Evolutionary conservation across 768 basidiomycete genomes (phyloP).

Genomic region (Pleurotus djamor): DNA sequence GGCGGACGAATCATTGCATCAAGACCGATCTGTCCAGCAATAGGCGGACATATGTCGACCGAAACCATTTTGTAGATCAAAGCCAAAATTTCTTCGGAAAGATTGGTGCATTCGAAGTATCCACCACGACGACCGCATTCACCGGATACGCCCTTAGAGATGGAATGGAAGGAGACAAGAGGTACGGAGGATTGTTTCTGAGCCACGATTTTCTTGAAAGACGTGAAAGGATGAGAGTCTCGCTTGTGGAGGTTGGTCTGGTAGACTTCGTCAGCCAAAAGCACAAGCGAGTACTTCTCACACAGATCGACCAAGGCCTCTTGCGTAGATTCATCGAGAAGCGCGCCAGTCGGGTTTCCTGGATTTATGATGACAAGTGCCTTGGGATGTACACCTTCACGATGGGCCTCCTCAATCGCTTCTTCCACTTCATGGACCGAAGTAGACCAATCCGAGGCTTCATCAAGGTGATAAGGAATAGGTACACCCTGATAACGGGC

Average conservation of each 20-base stretch:
- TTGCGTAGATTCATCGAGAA: slow-evolving; percentile 74
- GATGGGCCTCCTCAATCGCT: slow-evolving; percentile 63
- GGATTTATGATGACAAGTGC: slow-evolving; percentile 98
- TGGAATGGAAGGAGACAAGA: slow-evolving; percentile 95
- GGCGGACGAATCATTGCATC: slow-evolving; percentile 95
- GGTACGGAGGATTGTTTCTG: slow-evolving; percentile 68
- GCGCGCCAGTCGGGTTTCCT: slow-evolving; percentile 93
- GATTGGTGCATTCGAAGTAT: slow-evolving; percentile 91
- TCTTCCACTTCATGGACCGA: slow-evolving; percentile 63
- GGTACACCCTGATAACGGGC: slow-evolving; percentile 80
- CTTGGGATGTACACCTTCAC: slow-evolving; percentile 65
- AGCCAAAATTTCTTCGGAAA: slow-evolving; percentile 73
- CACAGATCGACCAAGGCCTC: slow-evolving; percentile 75
- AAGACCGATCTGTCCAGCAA: slow-evolving; percentile 90
- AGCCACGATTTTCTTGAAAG: slow-evolving; percentile 88
- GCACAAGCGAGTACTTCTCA: slow-evolving; percentile 79
- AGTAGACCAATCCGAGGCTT: slow-evolving; percentile 81
- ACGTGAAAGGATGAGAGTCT: slow-evolving; percentile 73
- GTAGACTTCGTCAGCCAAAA: slow-evolving; percentile 99
- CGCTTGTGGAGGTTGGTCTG: slow-evolving; percentile 85
- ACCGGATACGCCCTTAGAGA: slow-evolving; percentile 93
- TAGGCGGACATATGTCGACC: slow-evolving; percentile 86
- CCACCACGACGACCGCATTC: slow-evolving; percentile 98
- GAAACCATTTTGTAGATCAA: slow-evolving; percentile 97
- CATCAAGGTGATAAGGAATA: slow-evolving; percentile 89